These are phyloP conservation scores for Trichosporon sp. DNA, from an alignment of 1,284 basidiomycete genomes.

Conservation along the genomic window DNA sequence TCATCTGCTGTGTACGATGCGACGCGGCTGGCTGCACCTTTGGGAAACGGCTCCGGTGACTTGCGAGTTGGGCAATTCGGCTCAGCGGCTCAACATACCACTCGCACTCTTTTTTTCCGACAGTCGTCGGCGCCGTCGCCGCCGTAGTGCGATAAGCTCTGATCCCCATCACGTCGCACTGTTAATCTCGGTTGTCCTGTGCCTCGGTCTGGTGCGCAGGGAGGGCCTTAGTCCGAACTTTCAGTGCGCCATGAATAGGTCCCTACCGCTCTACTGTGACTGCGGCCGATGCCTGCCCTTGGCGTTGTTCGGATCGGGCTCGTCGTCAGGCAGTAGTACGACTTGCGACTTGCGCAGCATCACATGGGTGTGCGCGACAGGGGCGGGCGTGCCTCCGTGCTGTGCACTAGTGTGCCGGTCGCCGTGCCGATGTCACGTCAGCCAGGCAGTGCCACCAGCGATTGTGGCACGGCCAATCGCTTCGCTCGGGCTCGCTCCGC, in stretches of 20 bases:
- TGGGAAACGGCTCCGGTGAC: no score
- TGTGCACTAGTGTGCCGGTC: not conserved
- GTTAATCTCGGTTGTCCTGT: not conserved
- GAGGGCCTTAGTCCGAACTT: not conserved
- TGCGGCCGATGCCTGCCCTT: no score
- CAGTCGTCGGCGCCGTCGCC: not conserved
- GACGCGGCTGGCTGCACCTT: no score
- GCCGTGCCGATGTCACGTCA: not conserved
- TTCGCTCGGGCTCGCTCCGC: no score
- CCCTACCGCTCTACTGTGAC: not conserved
- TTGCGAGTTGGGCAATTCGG: no score
- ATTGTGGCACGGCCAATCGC: not conserved
- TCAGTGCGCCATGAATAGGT: not conserved
- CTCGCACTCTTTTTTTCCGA: not conserved
- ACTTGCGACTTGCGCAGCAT: not conserved
- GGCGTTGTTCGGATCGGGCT: no score
- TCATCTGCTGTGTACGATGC: no score
- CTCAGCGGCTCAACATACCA: not conserved
- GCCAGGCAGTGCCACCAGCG: not conserved
- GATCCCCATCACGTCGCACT: no score
- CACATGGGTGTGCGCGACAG: not conserved
- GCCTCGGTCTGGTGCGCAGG: not conserved
- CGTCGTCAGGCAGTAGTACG: not conserved
- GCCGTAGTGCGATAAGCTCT: not conserved
- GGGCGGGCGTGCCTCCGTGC: not conserved